These are phyloP conservation scores for Fusarium sambucinum DNA, from an alignment of 2,329 filamentous ascomycete genomes.

Conservation along the genomic window DNA sequence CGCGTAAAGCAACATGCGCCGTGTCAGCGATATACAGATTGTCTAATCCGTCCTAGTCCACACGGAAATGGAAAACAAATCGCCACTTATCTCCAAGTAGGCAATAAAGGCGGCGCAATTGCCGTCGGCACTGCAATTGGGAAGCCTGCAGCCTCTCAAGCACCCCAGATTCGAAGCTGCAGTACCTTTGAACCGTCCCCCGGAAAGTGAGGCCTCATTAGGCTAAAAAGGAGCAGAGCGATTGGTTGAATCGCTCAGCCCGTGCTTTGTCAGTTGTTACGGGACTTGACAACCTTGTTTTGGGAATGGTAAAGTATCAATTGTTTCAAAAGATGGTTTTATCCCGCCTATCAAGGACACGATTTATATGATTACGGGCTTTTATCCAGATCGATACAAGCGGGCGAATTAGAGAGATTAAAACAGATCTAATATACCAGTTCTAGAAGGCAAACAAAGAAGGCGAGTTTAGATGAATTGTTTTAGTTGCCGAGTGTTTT, in stretches of 20 bases:
- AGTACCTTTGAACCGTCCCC: not conserved
- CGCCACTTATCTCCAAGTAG: not conserved
- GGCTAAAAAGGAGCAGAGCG: conserved; percentile 15
- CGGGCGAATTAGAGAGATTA: conserved; percentile 24
- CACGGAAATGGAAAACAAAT: not conserved
- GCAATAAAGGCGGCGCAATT: not conserved
- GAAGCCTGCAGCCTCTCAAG: not conserved
- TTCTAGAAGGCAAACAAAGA: conserved; percentile 2
- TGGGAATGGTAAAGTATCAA: not conserved
- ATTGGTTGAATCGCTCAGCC: not conserved
- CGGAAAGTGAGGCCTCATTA: conserved; percentile 16
- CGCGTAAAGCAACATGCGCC: conserved; percentile 3
- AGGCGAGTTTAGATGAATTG: not conserved
- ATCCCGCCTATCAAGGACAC: conserved; percentile 11
- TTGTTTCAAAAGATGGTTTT: conserved; percentile 9
- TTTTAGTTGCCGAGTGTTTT: conserved; percentile 1
- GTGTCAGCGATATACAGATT: not conserved
- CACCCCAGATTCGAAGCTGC: conserved; percentile 16
- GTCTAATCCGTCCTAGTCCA: not conserved
- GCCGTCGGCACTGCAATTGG: conserved; percentile 11
- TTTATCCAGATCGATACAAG: conserved; percentile 26
- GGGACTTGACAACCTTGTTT: not conserved
- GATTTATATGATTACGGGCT: accelerated
- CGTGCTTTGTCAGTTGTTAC: not conserved
- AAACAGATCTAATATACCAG: conserved; percentile 3